Evolutionary conservation across 768 basidiomycete genomes (phyloP), one percentile per base, ranked within the genome.

Genomic region (Mycena belliarum): DNA sequence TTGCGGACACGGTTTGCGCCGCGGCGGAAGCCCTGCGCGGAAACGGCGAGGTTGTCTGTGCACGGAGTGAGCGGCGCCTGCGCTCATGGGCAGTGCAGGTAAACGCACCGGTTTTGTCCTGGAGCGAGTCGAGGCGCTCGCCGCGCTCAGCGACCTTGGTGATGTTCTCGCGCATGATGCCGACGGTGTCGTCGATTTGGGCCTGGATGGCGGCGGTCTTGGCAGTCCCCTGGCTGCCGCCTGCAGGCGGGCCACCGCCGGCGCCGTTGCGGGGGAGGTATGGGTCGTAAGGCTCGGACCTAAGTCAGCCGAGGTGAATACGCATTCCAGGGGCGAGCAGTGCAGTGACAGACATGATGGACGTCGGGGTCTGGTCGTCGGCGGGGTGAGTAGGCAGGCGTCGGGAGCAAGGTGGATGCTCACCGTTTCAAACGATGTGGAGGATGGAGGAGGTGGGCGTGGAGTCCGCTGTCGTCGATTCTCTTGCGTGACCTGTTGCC

Each of bases 221-320:
- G 47, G 88, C 69, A 69, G 87, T 92, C 60, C 84, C 85, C 48
- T 76, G 73, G 61, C 75, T 77, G 69, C 78, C 69, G 32, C 76
- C 73, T 61, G 75, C 76, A 38, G 80, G 74, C 32, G 82, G 73
- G 43, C 79, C 81, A 15, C 87, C 78, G 49, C 85, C 81, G 55
- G 84, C 77, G 73, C 90, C 88, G 72, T 83, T 85, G 66, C 92
- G 88, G 63, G 95, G 95, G 61, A 98, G 82, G 77, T 99, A 98
- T 65, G 96, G 96, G 83, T 98, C 96, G 76, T 98, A 98, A 70
- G 94, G 95, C 79, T 97, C 93, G 71, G 94, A 93, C 94, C 94
- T 96, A 33, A 15, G 12, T 35, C 33, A 35, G 33, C 33, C 33
- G 14, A n/a, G 18, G 16, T 38, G 18, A n/a, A n/a, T 38, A n/a